Base-by-base conservation (phyloP, 2,329 filamentous ascomycete genomes). In the Harringtonia lauricola region DNA sequence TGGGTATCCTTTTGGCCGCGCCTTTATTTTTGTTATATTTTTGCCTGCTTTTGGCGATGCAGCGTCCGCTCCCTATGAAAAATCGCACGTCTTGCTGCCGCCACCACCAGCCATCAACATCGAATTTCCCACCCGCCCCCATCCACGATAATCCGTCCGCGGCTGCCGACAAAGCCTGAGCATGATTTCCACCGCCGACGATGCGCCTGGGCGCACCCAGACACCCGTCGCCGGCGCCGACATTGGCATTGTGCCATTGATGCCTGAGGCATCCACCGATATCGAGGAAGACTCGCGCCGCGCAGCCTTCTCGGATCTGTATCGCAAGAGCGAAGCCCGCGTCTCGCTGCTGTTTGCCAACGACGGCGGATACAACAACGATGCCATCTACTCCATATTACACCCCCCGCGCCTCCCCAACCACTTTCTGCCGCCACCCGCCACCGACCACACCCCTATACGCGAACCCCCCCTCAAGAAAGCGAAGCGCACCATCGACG, bases 251-350 rank as follows among this genome's bases (percentile, higher is more conserved):
- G 36, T 44, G 50, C 57, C 61, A 44, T 67, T 70, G 70, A 64
- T 76, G 71, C 74, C 74, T 72, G 74, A 79, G 72, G 70, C 74
- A 72, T 64, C 71, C 28, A 46, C 39, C 51, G 73, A 80, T 63
- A 66, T 70, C 56, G 70, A 82, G 56, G 83, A 87, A 40, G 83
- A 89, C 59, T 74, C 76, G 54, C 74, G 79, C 59, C 81, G 83
- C 63, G 72, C 78, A 57, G 70, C 81, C 58, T 92, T 95, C 63
- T 77, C 79, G 59, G 79, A 86, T 46, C 68, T 89, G 44, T 95
- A 85, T 70, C 77, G 76, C 58, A 76, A 76, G 62, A 82, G 78
- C 55, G 87, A 95, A 64, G 74, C 78, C 54, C 83, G 79, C 64
- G 81, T 95, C 56, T 76, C 79, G 49, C 69, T 78, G 35, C 68